Base-by-base conservation (phyloP, 2,329 filamentous ascomycete species). In the Didymellaceae sp. region DNA sequence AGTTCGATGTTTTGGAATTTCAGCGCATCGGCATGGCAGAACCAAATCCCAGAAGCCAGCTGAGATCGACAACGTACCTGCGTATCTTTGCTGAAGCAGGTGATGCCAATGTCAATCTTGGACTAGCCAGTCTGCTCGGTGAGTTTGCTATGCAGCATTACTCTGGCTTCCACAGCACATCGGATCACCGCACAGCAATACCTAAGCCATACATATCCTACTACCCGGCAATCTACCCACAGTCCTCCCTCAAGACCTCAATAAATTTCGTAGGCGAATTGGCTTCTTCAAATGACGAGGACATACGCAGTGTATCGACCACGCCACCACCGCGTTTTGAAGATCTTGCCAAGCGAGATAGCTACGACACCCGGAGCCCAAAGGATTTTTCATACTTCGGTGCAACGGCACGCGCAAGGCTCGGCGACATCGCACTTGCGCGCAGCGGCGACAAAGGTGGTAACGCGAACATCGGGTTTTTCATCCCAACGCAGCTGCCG, bases 1-100 rank as follows among this genome's bases (percentile, higher is more conserved):
- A 75, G 25, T 73, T 82, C 34, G 76, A 82, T 45, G 64, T 79
- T 3, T 68, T 84, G n/a, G 80, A 83, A 28, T 82, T 83, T 42
- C 80, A 83, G 61, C 76, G 66, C 60, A 58, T 68, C 34, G 63
- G 66, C 21, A 49, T 66, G 13, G 66, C 67, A 4, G 65, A 65
- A 24, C 26, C 52, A 2, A 62, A 70, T 25, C 67, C 68, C 3
- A 52, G 22, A 20, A 62, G 56, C 38, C 68, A 70, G 40, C 58
- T 71, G 35, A 50, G 59, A 20, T 68, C 65, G 25, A 73, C 70
- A 7, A 62, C 62, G 2, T 71, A 67, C 50, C 60, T 70, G 17
- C 65, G 68, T 13, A 60, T 72, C 22, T 68, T 71, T 40, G 68
- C 67, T 9, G 63, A 69, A 52, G 46, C 66, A 14, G 55, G 52